These are phyloP conservation scores for Ilex paraguariensis DNA, from an alignment of 305 asterid species.

Conservation along the genomic window DNA sequence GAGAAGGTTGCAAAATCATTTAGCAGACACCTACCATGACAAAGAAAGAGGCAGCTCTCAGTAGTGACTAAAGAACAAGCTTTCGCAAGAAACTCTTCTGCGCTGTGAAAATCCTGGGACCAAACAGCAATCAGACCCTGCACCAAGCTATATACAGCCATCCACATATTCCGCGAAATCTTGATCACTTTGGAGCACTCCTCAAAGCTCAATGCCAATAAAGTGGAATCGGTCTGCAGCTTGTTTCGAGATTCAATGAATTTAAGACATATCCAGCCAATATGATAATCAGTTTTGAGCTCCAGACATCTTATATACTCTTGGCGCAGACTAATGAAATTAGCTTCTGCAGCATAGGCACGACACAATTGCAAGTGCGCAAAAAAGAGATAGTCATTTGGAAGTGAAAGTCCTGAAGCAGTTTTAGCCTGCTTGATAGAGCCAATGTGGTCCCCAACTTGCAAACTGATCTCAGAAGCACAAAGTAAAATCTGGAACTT, in stretches of 20 bases:
- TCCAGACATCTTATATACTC: conserved; percentile 75
- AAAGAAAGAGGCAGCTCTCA: conserved; percentile 62
- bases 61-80: conserved; percentile 65
- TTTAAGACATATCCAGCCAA: conserved; percentile 86
- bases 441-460: conserved; percentile 48
- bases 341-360: conserved; percentile 63
- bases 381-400: conserved; percentile 52
- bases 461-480: conserved; percentile 84
- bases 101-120: conserved; percentile 54
- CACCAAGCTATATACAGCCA: conserved; percentile 60
- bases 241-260: conserved; percentile 61
- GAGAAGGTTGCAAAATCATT: neutral
- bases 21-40: conserved; percentile 64
- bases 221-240: conserved; percentile 44
- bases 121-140: conserved; percentile 76
- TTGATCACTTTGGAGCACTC: conserved; percentile 64
- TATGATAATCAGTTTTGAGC: conserved; percentile 61
- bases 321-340: conserved; percentile 35
- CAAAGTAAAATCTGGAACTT: conserved; percentile 78
- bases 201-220: conserved; percentile 46
- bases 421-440: conserved; percentile 54
- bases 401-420: conserved; percentile 53
- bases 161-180: conserved; percentile 66
- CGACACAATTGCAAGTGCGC: conserved; percentile 88
- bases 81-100: conserved; percentile 64